Percentiles rank a stretch among this genome's conserved stretches.
These are phyloP conservation scores for Ambrosia trifida DNA, from an alignment of 129 eudicot species.

Conservation along the genomic window DNA sequence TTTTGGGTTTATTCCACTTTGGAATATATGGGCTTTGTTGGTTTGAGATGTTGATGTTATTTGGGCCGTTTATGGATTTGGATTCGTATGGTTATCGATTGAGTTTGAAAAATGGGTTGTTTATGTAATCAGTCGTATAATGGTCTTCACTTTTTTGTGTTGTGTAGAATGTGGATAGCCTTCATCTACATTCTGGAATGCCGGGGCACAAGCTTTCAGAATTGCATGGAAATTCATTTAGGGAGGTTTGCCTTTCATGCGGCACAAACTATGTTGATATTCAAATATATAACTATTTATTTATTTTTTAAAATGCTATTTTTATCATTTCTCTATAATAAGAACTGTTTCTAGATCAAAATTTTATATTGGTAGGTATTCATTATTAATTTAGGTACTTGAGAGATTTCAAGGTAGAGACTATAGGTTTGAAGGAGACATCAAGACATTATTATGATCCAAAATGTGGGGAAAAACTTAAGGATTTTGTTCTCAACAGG, in stretches of 20 bases:
- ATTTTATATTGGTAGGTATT: not conserved
- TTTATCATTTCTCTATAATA: slow-evolving; percentile 6
- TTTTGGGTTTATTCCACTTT: no score
- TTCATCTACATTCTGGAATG: slow-evolving; percentile 89
- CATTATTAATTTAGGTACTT: slow-evolving; percentile 40
- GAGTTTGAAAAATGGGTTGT: no score
- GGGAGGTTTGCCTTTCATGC: slow-evolving; percentile 77
- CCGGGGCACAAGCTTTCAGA: slow-evolving; percentile 81
- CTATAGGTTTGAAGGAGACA: slow-evolving; percentile 64
- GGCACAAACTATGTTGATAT: slow-evolving; percentile 54
- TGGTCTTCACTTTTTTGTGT: slow-evolving; percentile 8
- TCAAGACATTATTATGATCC: slow-evolving; percentile 49
- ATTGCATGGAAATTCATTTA: slow-evolving; percentile 89
- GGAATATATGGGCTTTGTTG: no score
- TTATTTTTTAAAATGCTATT: slow-evolving; percentile 1
- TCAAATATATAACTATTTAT: not conserved
- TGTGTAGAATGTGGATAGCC: slow-evolving; percentile 79
- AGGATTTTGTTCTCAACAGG: slow-evolving; percentile 71
- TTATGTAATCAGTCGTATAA: no score
- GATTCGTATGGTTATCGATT: no score
- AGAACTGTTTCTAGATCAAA: not conserved
- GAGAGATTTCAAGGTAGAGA: slow-evolving; percentile 67
- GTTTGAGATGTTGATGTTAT: no score
- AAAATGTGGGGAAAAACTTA: slow-evolving; percentile 55
- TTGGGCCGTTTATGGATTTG: no score